Base-by-base conservation (phyloP, 208 protist genomes). In the Porcisia hertigi region DNA sequence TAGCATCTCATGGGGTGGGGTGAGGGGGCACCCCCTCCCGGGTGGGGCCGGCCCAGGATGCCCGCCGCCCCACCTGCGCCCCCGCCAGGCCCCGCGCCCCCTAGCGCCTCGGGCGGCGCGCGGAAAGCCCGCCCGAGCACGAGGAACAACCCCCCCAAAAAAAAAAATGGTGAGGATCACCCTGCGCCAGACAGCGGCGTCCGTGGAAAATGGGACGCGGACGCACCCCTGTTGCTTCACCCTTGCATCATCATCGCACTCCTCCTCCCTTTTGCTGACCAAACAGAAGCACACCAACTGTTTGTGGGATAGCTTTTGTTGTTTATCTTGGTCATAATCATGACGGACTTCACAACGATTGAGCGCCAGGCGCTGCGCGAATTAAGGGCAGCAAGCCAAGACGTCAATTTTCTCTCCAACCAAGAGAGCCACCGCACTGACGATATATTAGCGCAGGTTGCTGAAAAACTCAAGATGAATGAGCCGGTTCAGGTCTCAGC, bases 401-500 rank as follows among this genome's bases (percentile, higher is more conserved):
- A 9, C 9, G 36, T 72, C 49, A n/a, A 58, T 36, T 30, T 30
- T 14, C 58, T 58, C 43, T n/a, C 43, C 20, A 25, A 43, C 14
- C 55, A n/a, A 45, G 52, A 20, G 39, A 30, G 41, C 34, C 71
- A 53, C 14, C 16, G 11, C 36, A 16, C 41, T 36, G 36, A 25
- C 0, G 39, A 77, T 66, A 30, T 58, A n/a, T 49, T 81, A 0
- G 57, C 65, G 16, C 23, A 66, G 18, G 36, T 81, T 0, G 59
- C 41, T 20, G 77, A 76, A 16, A 69, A 69, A 9, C 47, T 81
- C 7, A 34, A 43, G 16, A 52, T 81, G 34, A 72, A 39, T 60
- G 72, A 71, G 14, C 77, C 77, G 2, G 65, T 76, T 8, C 11
- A 20, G 0, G 25, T 81, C 1, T 60, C 55, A 41, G 66, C 76